phyloP scores from a whole-genome alignment of 352 stramenopile genomes.

The Blastocystis sp. region DNA sequence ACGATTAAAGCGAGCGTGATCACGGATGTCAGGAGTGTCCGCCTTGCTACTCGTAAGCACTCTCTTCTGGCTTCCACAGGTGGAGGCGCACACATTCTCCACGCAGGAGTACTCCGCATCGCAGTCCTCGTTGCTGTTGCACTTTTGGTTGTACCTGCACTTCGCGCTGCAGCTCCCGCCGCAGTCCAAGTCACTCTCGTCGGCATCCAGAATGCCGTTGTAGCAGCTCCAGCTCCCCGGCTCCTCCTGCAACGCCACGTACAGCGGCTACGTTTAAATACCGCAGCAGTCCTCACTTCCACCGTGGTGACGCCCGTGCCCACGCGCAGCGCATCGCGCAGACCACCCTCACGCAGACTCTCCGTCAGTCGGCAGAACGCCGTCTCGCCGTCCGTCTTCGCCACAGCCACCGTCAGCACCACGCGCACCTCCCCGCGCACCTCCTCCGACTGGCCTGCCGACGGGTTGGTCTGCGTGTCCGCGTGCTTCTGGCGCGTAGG shows the following conservation, averaged over 20 bases:
- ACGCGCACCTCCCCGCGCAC: neutral
- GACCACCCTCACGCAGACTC: neutral
- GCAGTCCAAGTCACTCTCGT: slow-evolving; percentile 60
- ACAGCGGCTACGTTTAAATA: neutral
- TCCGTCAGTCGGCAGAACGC: neutral
- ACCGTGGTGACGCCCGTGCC: neutral
- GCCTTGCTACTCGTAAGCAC: neutral
- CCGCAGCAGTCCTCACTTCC: neutral
- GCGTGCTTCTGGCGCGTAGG: neutral
- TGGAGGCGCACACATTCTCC: slow-evolving; percentile 2
- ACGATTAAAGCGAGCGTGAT: neutral
- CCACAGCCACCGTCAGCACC: neutral
- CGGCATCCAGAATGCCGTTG: slow-evolving; percentile 9
- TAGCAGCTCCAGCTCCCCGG: slow-evolving; percentile 32
- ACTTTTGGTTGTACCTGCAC: slow-evolving; percentile 1
- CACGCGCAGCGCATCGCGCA: neutral
- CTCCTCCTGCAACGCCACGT: slow-evolving; percentile 17
- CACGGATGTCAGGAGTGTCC: neutral
- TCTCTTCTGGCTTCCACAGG: neutral
- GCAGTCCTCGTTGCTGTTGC: slow-evolving; percentile 42
- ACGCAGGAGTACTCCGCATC: neutral
- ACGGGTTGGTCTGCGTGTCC: neutral
- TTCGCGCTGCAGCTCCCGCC: slow-evolving; percentile 17
- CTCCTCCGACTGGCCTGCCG: neutral
- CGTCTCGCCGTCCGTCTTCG: neutral